phyloP scores from a whole-genome alignment of 257 asterid species.

The Parsonsia alboflavescens region DNA sequence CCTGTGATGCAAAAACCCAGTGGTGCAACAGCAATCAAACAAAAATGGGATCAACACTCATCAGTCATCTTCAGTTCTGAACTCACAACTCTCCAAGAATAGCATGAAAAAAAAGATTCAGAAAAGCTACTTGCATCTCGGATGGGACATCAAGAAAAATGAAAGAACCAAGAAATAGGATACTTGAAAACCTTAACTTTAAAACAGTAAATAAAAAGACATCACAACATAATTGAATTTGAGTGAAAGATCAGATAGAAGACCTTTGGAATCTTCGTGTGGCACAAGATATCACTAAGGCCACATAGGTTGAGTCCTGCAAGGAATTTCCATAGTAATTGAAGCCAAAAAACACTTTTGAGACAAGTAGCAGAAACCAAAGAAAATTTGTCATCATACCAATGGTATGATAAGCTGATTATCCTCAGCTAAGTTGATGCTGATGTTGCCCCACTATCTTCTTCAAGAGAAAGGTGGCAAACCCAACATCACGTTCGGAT shows the following conservation, averaged over 20 bases:
- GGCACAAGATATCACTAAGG: not conserved
- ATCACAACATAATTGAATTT: not conserved
- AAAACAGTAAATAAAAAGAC: not conserved
- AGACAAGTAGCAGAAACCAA: constrained; percentile 3
- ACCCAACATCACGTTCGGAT: constrained; percentile 26
- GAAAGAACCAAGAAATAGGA: not conserved
- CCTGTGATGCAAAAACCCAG: not conserved
- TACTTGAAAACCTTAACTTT: not conserved
- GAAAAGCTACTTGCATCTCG: too few species aligned
- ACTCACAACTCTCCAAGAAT: not conserved
- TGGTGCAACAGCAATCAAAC: not conserved
- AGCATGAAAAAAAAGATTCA: not conserved
- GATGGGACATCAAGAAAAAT: not conserved
- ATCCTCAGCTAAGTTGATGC: constrained; percentile 15
- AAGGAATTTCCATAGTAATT: not conserved
- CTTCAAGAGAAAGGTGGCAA: constrained; percentile 23
- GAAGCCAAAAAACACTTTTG: not conserved
- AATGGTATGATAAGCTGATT: constrained; percentile 5
- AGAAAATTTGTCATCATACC: constrained; percentile 13
- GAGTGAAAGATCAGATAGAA: not conserved
- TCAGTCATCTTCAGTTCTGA: not conserved
- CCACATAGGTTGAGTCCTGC: not conserved
- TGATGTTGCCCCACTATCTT: constrained; percentile 18
- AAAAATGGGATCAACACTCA: not conserved
- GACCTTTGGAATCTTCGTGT: constrained; percentile 2